Base-by-base conservation (phyloP, 2,329 filamentous ascomycete species). In the Sphaerulina vaccinii region DNA sequence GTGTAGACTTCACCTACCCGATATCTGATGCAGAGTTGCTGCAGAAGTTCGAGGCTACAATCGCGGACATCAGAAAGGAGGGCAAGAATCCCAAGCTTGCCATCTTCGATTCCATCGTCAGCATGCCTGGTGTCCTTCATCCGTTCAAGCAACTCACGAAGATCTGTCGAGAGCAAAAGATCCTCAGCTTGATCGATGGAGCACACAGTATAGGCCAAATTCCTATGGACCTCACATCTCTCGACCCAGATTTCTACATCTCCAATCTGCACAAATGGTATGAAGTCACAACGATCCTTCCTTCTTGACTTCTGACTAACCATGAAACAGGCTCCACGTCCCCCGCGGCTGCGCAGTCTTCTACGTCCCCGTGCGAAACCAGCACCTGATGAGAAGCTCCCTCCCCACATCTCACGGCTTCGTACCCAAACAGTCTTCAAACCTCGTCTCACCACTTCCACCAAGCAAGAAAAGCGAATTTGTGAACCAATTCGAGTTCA, bases 201-300 rank as follows among this genome's bases (percentile, higher is more conserved):
- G 92, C 92, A 0, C 92, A 97, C 70, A 86, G 86, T 1, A 73
- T 95, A 19, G 92, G 92, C 1, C 86, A 93, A 70, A 78, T 96
- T 6, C 75, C 79, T 1, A 69, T 96, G 6, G 81, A 95, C 68
- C 71, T 96, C 11, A 58, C 66, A 0, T 68, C 71, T 3, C 72
- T 90, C 2, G 81, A 90, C 56, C 85, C 90, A 0, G 91, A 96
- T 69, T 96, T 95, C 72, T 88, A 95, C 65, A 80, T 92, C 11
- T 86, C 79, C 49, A 96, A 96, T 68, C 88, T 84, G 62, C 88
- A 95, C 74, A 95, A 95, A 68, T 97, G 92, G 27, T 32, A 32
- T 32, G n/a, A 32, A 32, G 5, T 32, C 27, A 32, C 27, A 32
- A 13, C 8, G 24, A 29, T 1, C 11, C 10, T 32, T 32, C 8